Percentiles rank a stretch among this genome's conserved stretches.
Conservation (phyloP, 345 rosid genomes). For the Citrus reticulata region DNA sequence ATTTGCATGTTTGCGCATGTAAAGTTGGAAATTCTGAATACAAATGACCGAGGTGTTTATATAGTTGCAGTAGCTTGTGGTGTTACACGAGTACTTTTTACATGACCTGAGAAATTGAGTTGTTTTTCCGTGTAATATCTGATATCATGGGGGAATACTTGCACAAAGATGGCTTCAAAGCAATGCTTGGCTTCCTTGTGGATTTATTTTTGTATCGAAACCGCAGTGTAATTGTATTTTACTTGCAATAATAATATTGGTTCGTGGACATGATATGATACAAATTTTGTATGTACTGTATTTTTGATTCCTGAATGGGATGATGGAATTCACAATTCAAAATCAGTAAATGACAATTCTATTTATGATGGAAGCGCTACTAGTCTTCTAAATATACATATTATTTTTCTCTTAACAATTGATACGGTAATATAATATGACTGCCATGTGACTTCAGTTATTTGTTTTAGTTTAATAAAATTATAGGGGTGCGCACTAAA, state of each 20-base stretch:
- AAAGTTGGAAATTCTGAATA: slow-evolving; percentile 1
- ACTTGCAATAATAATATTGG: background rate
- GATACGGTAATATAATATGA: too few relatives aligned
- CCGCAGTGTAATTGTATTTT: background rate
- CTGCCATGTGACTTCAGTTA: too few relatives aligned
- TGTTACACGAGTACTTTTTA: background rate
- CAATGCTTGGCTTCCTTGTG: background rate
- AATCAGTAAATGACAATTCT: too few relatives aligned
- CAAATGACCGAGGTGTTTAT: background rate
- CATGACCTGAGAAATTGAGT: background rate
- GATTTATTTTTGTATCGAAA: background rate
- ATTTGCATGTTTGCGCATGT: background rate
- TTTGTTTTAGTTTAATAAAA: too few relatives aligned
- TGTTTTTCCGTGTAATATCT: background rate
- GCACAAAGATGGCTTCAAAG: background rate
- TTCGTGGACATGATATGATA: too few relatives aligned
- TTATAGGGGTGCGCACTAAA: too few relatives aligned
- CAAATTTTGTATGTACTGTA: too few relatives aligned
- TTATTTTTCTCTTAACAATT: too few relatives aligned
- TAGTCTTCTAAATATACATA: too few relatives aligned
- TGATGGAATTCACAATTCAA: too few relatives aligned
- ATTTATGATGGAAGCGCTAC: too few relatives aligned
- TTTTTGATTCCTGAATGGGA: too few relatives aligned
- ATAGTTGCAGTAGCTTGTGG: background rate
- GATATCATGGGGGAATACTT: background rate